phyloP scores from a whole-genome alignment of 73 alveolate genomes.

The Tetrahymena borealis region DNA sequence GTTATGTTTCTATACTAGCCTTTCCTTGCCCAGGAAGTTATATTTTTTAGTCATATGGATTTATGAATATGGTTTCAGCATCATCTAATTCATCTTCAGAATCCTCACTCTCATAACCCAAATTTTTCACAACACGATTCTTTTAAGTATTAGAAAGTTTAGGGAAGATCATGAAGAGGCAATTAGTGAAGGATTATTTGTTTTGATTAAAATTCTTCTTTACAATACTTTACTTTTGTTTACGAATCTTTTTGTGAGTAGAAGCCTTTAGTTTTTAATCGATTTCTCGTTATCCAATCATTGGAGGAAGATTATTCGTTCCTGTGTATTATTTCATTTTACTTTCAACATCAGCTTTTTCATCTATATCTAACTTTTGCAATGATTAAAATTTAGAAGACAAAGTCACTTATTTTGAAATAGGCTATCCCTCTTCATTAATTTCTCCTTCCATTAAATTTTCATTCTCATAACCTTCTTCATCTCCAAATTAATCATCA shows the following conservation, averaged over 20 bases:
- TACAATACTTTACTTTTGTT: background rate
- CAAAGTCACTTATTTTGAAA: no score
- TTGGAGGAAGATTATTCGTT: background rate
- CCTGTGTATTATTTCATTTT: background rate
- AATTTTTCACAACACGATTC: background rate
- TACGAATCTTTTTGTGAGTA: background rate
- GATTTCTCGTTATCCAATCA: background rate
- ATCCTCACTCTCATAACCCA: background rate
- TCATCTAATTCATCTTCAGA: background rate
- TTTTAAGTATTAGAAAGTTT: conserved; percentile 22
- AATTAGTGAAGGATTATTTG: background rate
- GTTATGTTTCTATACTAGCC: conserved; percentile 8
- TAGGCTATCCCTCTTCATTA: no score
- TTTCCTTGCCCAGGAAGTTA: conserved; percentile 13
- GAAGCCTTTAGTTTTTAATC: background rate
- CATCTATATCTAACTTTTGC: background rate
- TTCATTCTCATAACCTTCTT: background rate
- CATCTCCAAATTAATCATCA: background rate
- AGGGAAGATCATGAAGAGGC: conserved; percentile 31
- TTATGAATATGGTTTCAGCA: background rate
- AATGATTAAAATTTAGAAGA: background rate
- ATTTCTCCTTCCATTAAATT: background rate
- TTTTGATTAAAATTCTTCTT: background rate
- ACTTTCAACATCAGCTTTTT: background rate
- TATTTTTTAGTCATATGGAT: background rate